These are phyloP conservation scores for Coemansia sp. DNA, from an alignment of 192 early-diverging fungal genomes.

Conservation along the genomic window DNA sequence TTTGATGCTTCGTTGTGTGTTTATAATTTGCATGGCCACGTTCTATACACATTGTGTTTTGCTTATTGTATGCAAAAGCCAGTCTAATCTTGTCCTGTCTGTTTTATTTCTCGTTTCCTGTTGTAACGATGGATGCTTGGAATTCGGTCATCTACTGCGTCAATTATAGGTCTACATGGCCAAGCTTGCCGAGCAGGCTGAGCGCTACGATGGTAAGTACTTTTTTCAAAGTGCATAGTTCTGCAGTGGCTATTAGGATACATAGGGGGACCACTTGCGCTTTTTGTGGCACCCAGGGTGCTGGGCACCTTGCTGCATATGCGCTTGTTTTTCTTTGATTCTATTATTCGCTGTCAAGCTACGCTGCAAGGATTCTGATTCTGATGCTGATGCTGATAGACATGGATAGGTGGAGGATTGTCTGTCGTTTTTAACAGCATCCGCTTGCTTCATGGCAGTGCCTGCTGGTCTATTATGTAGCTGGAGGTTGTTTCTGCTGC, in stretches of 20 bases:
- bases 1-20: neutral
- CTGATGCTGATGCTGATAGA: constrained; percentile 8
- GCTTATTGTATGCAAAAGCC: neutral
- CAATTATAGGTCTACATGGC: constrained; percentile 83
- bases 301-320: too few relatives aligned
- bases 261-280: neutral
- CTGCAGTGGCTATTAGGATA: too few relatives aligned
- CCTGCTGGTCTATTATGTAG: too few relatives aligned
- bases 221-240: neutral
- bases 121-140: constrained; percentile 2
- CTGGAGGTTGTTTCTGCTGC: too few relatives aligned
- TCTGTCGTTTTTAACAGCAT: too few relatives aligned
- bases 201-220: constrained; percentile 95
- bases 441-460: too few relatives aligned
- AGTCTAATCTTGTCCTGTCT: constrained; percentile 1
- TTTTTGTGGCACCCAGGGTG: too few relatives aligned
- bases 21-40: neutral
- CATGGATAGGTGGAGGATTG: too few relatives aligned
- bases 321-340: too few relatives aligned
- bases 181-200: constrained; percentile 98
- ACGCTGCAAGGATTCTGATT: constrained; percentile 7
- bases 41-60: neutral
- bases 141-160: neutral
- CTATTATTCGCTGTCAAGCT: too few relatives aligned
- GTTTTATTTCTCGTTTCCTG: constrained; percentile 2